Base-by-base conservation (phyloP, 1,139 yeast species). In the Taphrina betulina region DNA sequence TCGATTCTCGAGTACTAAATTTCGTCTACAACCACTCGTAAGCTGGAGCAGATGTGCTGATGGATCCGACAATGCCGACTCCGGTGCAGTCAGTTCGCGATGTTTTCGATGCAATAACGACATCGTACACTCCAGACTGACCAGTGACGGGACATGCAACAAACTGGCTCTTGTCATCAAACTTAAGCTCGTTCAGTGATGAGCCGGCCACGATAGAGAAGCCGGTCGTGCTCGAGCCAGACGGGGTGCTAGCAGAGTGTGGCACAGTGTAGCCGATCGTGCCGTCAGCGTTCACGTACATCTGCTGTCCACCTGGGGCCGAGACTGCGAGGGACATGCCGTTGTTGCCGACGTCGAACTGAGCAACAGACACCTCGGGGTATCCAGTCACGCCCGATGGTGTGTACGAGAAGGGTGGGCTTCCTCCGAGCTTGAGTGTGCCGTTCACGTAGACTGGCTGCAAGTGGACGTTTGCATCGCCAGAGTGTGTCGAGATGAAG, bases 71-170 rank as follows among this genome's bases (percentile, higher is more conserved):
- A n/a, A 46, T 24, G 14, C 29, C 23, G 44, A 46, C 42, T 5
- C 53, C 53, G 42, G 53, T 46, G 33, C 53, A 46, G 41, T 37
- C 53, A 7, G 53, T 37, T 8, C 41, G 43, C 3, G 53, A 36
- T 19, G 41, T 19, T 37, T 46, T 46, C 37, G 36, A 43, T 5
- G 35, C 26, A 20, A 36, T 37, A 16, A 17, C 33, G 38, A 46
- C 29, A 29, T 46, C 44, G 23, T 37, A 46, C 8, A 26, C 24
- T n/a, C 53, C 53, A 29, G 44, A 20, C 16, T 12, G 12, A 16
- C 29, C 48, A 12, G n/a, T 7, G 3, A 36, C 43, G 3, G 43
- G 43, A 37, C 53, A 46, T 3, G 53, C 53, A 8, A 46, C 16
- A 12, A 46, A 46, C 16, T 38, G 34, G 23, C 17, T 20, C 53